phyloP scores from a whole-genome alignment of 352 stramenopile genomes.

The Phytophthora hibernalis region DNA sequence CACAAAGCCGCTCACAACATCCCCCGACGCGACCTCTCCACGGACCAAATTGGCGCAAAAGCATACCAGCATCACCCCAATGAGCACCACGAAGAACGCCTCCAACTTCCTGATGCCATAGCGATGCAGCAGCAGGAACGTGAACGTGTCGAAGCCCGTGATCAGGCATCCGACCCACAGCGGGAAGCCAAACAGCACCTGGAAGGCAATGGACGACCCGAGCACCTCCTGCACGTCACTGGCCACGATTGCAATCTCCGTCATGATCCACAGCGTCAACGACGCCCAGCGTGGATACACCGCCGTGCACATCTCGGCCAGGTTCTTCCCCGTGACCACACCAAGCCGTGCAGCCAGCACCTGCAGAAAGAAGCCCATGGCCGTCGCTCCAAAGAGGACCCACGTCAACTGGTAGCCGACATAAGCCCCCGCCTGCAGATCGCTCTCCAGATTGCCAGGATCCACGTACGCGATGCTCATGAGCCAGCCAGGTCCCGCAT shows the following conservation, averaged over 20 bases:
- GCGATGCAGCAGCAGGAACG: constrained; percentile 93
- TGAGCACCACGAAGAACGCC: constrained; percentile 92
- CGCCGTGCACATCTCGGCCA: constrained; percentile 89
- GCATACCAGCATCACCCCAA: constrained; percentile 94
- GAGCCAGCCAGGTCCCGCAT: constrained; percentile 86
- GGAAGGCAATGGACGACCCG: constrained; percentile 92
- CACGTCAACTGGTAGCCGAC: constrained; percentile 92
- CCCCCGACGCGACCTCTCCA: constrained; percentile 70
- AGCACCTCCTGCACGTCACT: constrained; percentile 94
- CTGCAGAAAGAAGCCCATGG: constrained; percentile 95
- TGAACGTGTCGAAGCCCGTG: constrained; percentile 92
- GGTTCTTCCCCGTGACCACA: constrained; percentile 91
- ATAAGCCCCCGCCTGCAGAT: constrained; percentile 94
- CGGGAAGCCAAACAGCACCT: constrained; percentile 91
- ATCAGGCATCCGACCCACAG: constrained; percentile 92
- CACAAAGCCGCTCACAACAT: constrained; percentile 86
- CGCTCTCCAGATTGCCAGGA: constrained; percentile 95
- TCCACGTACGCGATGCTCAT: constrained; percentile 97
- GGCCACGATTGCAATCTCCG: constrained; percentile 93
- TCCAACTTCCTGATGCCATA: constrained; percentile 95
- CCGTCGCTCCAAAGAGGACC: constrained; percentile 90
- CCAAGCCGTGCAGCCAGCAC: constrained; percentile 92
- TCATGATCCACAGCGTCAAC: constrained; percentile 92
- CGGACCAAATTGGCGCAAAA: constrained; percentile 93
- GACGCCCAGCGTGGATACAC: constrained; percentile 83